phyloP scores from a whole-genome alignment of 2,329 filamentous ascomycete species.

The Huntiella moniliformis region DNA sequence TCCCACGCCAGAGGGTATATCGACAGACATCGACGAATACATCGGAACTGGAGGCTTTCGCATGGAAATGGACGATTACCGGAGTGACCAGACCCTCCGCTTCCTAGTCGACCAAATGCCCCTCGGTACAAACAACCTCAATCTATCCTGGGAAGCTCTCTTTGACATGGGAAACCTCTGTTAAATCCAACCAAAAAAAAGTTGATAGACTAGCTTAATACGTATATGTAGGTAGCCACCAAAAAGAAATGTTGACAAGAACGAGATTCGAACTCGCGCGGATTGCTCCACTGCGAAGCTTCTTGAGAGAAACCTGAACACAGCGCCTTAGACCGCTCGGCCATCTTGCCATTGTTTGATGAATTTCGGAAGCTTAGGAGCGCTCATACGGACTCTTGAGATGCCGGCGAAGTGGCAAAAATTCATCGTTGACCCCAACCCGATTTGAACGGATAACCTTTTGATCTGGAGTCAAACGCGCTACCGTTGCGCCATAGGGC shows the following conservation, averaged over 20 bases:
- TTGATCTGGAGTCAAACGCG: conserved; percentile 11
- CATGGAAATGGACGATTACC: not conserved
- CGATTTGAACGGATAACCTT: conserved; percentile 11
- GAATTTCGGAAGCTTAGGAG: no score
- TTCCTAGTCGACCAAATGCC: conserved; percentile 6
- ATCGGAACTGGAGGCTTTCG: not conserved
- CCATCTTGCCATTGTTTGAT: conserved; percentile 3
- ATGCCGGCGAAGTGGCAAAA: no score
- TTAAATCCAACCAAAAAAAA: no score
- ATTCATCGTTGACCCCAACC: conserved; percentile 6
- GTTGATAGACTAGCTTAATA: no score
- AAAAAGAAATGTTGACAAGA: conserved; percentile 17
- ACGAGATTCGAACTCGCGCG: conserved; percentile 15
- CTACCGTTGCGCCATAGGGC: conserved; percentile 10
- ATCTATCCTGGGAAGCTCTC: conserved; percentile 3
- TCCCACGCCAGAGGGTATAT: no score
- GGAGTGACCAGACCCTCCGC: conserved; percentile 5
- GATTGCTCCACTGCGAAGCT: conserved; percentile 12
- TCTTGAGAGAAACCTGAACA: conserved; percentile 5
- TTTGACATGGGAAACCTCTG: not conserved
- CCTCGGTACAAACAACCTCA: conserved; percentile 2
- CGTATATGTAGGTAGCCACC: not conserved
- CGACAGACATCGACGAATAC: not conserved
- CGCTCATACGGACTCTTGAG: no score
- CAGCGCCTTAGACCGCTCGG: conserved; percentile 8